phyloP scores from a whole-genome alignment of 441 rosid genomes.

The Corymbia citriodora region DNA sequence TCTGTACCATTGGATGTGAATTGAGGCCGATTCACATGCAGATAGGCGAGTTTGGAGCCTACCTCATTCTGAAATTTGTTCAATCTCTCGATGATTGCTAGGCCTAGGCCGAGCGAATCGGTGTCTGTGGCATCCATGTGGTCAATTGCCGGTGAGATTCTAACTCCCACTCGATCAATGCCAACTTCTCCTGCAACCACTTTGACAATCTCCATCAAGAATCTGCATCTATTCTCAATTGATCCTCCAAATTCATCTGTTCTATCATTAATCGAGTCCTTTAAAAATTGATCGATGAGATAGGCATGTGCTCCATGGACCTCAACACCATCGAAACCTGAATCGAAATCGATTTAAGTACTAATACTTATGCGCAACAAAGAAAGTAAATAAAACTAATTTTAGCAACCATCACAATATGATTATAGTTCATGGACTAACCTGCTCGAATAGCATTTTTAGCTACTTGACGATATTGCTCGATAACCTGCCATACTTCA shows the following conservation, averaged over 20 bases:
- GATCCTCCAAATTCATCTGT: background rate
- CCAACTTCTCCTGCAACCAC: background rate
- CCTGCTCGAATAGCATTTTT: background rate
- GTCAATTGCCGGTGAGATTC: background rate
- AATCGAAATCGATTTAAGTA: background rate
- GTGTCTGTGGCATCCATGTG: accelerated
- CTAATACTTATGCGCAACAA: background rate
- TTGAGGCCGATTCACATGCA: background rate
- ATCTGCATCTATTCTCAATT: background rate
- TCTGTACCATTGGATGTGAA: background rate
- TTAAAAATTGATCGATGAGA: slow-evolving; percentile 9
- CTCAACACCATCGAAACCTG: slow-evolving; percentile 18
- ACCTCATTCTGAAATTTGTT: background rate
- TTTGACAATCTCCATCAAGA: background rate
- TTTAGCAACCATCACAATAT: background rate
- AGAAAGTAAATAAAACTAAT: background rate
- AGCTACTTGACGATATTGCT: background rate
- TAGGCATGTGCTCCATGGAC: slow-evolving; percentile 8
- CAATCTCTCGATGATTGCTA: accelerated
- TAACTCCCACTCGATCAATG: background rate
- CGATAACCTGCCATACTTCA: background rate
- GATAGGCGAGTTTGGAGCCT: accelerated
- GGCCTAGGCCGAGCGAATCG: background rate
- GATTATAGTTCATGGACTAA: background rate
- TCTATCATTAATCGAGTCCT: background rate